Evolutionary conservation across 2,329 filamentous ascomycete species (phyloP), one percentile per base, ranked within the genome.

Genomic region (Pseudocercospora crystallina): DNA sequence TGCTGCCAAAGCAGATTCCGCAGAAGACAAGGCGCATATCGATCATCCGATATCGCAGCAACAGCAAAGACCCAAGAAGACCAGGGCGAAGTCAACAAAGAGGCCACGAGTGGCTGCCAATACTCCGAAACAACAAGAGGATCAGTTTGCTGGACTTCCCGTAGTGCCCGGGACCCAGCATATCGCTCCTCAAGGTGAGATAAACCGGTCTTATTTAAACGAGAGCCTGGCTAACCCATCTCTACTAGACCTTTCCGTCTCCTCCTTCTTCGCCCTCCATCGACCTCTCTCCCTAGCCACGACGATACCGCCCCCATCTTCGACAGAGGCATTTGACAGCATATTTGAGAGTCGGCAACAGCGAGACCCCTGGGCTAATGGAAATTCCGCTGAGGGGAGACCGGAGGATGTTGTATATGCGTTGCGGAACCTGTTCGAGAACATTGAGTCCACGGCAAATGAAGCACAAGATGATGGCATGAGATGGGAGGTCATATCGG

Each of bases 181-280:
- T 72, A 78, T 91, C 59, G 80, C 82, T 44, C 80, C 47, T 13
- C 45, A 39, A 39, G 60, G 60, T 63, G 52, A 39, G 45, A 20
- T 51, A 45, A 54, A 7, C 7, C 12, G 7, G 14, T 13, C 31
- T 15, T 5, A 14, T 14, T 5, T 8, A 9, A 10, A 17, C 41
- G 44, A 36, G 20, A 37, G 13, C 8, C 11, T 31, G n/a, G 17
- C 15, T 13, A 10, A 15, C 41, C 45, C 26, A 10, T 57, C 5
- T 60, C 41, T 17, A 37, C 20, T 52, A 97, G 94, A 95, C 66
- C 80, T 97, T 54, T 86, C 87, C 57, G 78, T 96, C 39, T 94
- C 92, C 7, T 87, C 87, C 53, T 97, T 99, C 79, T 97, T 97
- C 77, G 95, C 91, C 57, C 86, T 95, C 60, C 90, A 99, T 73